Evolutionary conservation across 2,329 filamentous ascomycete genomes (phyloP).

Genomic region (Magnaporthiopsis incrustans): DNA sequence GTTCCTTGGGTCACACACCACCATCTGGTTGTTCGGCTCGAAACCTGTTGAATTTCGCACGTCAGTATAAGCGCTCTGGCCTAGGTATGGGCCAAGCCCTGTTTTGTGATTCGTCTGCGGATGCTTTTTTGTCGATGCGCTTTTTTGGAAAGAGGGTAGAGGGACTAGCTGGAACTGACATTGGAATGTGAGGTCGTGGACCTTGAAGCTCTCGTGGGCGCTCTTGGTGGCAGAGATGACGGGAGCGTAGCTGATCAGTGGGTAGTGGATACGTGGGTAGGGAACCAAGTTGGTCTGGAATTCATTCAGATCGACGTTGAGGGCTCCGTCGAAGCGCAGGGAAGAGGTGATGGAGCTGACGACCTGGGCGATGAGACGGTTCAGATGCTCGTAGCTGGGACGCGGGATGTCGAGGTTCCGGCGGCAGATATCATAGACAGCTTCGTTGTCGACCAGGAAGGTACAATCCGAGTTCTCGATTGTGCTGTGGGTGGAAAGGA

Average conservation of each 20-base stretch:
- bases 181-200: conserved; percentile 96
- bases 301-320: conserved; percentile 99
- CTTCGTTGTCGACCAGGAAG: conserved; percentile 99
- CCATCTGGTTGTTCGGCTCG: conserved; percentile 99
- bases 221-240: conserved; percentile 94
- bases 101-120: neutral
- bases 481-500: conserved; percentile 97
- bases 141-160: neutral
- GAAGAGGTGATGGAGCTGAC: conserved; percentile 98
- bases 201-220: conserved; percentile 94
- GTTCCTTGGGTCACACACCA: conserved; percentile 96
- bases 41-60: conserved; percentile 42
- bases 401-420: conserved; percentile 95
- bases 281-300: conserved; percentile 99
- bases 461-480: conserved; percentile 99
- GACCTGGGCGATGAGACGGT: conserved; percentile 97
- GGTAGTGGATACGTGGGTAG: conserved; percentile 99
- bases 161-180: conserved; percentile 38
- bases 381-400: conserved; percentile 97
- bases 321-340: conserved; percentile 94
- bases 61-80: neutral
- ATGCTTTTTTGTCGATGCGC: neutral
- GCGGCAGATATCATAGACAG: conserved; percentile 99
- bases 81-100: neutral
- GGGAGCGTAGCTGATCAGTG: conserved; percentile 90